Base-by-base conservation (phyloP, 2,329 filamentous ascomycete genomes). In the Talaromyces marneffei region DNA sequence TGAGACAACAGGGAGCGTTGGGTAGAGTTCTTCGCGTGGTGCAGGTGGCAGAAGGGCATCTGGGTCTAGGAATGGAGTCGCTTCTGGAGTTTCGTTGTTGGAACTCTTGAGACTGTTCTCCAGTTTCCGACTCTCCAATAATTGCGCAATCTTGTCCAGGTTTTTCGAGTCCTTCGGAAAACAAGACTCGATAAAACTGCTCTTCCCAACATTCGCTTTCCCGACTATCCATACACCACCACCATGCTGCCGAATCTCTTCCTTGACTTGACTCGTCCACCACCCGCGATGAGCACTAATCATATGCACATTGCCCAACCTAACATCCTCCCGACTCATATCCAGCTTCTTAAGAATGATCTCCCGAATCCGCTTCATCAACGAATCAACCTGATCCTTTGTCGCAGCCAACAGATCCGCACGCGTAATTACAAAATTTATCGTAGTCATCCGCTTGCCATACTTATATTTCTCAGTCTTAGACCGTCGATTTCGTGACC, bases 151-250 rank as follows among this genome's bases (percentile, higher is more conserved):
- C 44, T 74, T 72, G 59, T 68, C 72, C 20, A 70, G 70, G 63
- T 76, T 79, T 77, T 80, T 82, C 37, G 81, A 81, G 27, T 86
- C 87, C 80, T 89, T 87, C 3, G 95, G 93, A 69, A 92, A 96
- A 7, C 97, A 86, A 4, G 87, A 84, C 67, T 94, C 87, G 63
- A 97, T 96, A 2, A 99, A 83, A 70, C 89, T 88, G 68, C 93
- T 97, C 77, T 99, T 99, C 25, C 94, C 95, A 2, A 97, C 95
- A 71, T 99, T 99, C 65, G 92, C 91, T 75, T 96, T 97, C n/a
- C 94, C 94, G 2, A 99, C 89, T 81, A 99, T 87, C 93, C 94
- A 99, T 16, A 90, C 88, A 16, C 87, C 94, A 4, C 93, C 93
- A 3, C 91, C 92, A 54, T 90, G 85, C 46, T 86, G 78, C 83